Percentiles rank a stretch among this genome's conserved stretches.
Conservation (phyloP, 1,139 yeast species). For the Taphrina confusa region DNA sequence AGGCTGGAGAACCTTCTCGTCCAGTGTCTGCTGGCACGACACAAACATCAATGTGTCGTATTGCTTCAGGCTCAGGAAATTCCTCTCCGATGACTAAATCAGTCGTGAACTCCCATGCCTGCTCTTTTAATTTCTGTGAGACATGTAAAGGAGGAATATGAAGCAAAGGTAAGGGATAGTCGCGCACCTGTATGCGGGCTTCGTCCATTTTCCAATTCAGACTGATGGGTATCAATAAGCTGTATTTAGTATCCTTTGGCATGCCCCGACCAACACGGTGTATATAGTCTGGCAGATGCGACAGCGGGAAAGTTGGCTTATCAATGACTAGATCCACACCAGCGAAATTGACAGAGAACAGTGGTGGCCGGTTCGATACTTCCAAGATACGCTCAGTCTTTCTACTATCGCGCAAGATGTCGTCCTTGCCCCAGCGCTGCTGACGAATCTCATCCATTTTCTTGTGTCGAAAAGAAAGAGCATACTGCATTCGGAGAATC, state of each 20-base stretch:
- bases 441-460: slow-evolving; percentile 58
- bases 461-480: slow-evolving; percentile 39
- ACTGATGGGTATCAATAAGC: slow-evolving; percentile 66
- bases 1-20: slow-evolving; percentile 48
- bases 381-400: slow-evolving; percentile 56
- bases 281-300: slow-evolving; percentile 60
- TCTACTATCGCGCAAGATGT: slow-evolving; percentile 47
- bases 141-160: slow-evolving; percentile 47
- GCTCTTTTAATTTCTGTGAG: slow-evolving; percentile 45
- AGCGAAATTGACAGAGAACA: slow-evolving; percentile 60
- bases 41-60: slow-evolving; percentile 65
- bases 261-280: slow-evolving; percentile 78
- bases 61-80: slow-evolving; percentile 50
- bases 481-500: slow-evolving; percentile 54
- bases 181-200: slow-evolving; percentile 60
- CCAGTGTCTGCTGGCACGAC: slow-evolving; percentile 54
- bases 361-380: slow-evolving; percentile 63
- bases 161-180: slow-evolving; percentile 64
- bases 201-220: slow-evolving; percentile 56
- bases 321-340: slow-evolving; percentile 58
- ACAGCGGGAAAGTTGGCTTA: slow-evolving; percentile 59
- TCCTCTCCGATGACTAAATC: slow-evolving; percentile 60
- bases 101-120: slow-evolving; percentile 44
- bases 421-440: slow-evolving; percentile 54
- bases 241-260: slow-evolving; percentile 68